Evolutionary conservation across 108 stramenopile species (phyloP), one percentile per base, ranked within the genome.

Genomic region (Nitzschia putrida): DNA sequence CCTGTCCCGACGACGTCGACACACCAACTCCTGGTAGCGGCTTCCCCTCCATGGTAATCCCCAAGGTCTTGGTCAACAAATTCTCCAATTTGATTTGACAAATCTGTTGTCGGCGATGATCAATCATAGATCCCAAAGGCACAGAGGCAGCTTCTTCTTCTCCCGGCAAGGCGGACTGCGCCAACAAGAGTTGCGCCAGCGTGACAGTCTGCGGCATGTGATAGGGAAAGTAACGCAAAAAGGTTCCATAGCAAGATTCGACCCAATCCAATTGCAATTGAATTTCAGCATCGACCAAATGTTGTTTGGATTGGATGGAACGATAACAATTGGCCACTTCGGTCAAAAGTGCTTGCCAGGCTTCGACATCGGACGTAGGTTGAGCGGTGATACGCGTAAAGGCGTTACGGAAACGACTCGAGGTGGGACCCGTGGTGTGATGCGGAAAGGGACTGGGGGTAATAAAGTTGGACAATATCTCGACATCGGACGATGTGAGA

Each of bases 251-350:
- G 58, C 90, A 91, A 9, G 78, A 70, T 70, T 90, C 90, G 41
- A 94, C 80, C 88, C 88, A 91, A 57, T 94, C 93, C 72, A 94
- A 60, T 66, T 89, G 85, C 41, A 76, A 53, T 55, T 84, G 82
- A 43, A 82, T 77, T 40, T 88, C 85, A 12, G 74, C 72, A 61
- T 71, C 80, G 41, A 43, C 49, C 24, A 56, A 21, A 29, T 72
- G 72, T 3, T 55, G 59, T 61, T 24, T 45, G 24, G 18, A 20
- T 23, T 40, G 71, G 9, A 25, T 68, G 14, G 58, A 67, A 21
- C 86, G 80, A 60, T 82, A 91, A 52, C 88, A 86, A 12, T 80
- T 63, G 24, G 66, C 63, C 8, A 82, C 88, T 73, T 94, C 93
- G 10, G 87, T 88, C 51, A 94, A 73, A 9, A 94, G 39, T 6